Evolutionary conservation across 345 rosid genomes (phyloP).

Genomic region (rapeseed (Brassica napus)): DNA sequence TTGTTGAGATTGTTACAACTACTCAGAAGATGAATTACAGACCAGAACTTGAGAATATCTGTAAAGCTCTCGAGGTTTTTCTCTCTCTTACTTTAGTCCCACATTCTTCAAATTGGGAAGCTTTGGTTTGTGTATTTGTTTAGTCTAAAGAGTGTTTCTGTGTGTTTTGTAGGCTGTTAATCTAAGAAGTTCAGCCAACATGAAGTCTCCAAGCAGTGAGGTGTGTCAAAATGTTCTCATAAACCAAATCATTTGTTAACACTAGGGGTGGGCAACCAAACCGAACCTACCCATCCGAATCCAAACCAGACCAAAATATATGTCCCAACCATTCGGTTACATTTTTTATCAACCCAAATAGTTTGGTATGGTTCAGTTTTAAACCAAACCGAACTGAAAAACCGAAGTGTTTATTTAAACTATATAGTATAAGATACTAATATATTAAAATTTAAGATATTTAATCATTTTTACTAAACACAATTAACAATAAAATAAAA

Average conservation of each 20-base stretch:
- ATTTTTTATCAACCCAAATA: too few relatives aligned
- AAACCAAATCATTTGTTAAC: conserved; percentile 18
- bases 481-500: too few relatives aligned
- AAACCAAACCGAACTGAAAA: too few relatives aligned
- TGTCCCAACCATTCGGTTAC: too few relatives aligned
- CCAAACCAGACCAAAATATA: too few relatives aligned
- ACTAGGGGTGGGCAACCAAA: neutral
- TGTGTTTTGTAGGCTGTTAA: conserved; percentile 69
- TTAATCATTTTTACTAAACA: too few relatives aligned
- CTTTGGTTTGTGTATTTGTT: conserved; percentile 20
- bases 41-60: conserved; percentile 72
- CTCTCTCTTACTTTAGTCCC: conserved; percentile 4
- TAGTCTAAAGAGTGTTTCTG: conserved; percentile 28
- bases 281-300: too few relatives aligned
- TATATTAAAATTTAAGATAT: too few relatives aligned
- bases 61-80: conserved; percentile 91
- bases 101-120: neutral
- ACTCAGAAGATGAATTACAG: conserved; percentile 65
- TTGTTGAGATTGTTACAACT: conserved; percentile 87
- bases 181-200: conserved; percentile 64
- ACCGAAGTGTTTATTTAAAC: too few relatives aligned
- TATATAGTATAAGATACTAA: too few relatives aligned
- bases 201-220: conserved; percentile 53
- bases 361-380: too few relatives aligned
- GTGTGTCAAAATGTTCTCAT: conserved; percentile 40